Conservation (phyloP, 208 protist species). For the Trypanosoma mega region DNA sequence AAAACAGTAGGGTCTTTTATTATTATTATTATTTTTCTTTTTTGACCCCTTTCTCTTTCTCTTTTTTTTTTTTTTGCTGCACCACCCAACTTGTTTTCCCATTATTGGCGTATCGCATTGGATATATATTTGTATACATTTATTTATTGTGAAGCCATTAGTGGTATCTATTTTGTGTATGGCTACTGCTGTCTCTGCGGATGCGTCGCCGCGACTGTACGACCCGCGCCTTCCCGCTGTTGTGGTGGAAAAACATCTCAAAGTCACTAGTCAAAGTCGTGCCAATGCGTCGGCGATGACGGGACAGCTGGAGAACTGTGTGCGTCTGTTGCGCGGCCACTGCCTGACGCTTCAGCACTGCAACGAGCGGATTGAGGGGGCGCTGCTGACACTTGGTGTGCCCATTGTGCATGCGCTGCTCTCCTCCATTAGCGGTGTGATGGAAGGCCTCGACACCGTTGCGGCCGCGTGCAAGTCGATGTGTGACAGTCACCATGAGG, state of each 20-base stretch:
- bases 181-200: too few species aligned
- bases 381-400: slow-evolving; percentile 75
- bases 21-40: too few species aligned
- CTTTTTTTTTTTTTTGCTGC: slow-evolving; percentile 22
- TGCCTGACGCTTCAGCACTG: slow-evolving; percentile 43
- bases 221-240: slow-evolving; percentile 36
- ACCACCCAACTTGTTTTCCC: too few species aligned
- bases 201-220: background rate
- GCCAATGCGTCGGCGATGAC: slow-evolving; percentile 30
- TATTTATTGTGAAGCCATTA: too few species aligned
- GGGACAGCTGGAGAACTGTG: slow-evolving; percentile 35
- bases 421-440: slow-evolving; percentile 40
- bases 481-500: slow-evolving; percentile 32
- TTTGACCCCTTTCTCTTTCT: too few species aligned
- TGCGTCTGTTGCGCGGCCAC: slow-evolving; percentile 44
- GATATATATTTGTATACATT: too few species aligned
- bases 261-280: slow-evolving; percentile 33
- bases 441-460: slow-evolving; percentile 42
- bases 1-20: too few species aligned
- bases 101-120: too few species aligned
- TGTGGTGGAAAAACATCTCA: slow-evolving; percentile 55
- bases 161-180: too few species aligned
- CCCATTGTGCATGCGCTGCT: slow-evolving; percentile 49
- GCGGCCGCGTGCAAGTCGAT: slow-evolving; percentile 34
- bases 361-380: slow-evolving; percentile 64